Conservation (phyloP, 805 yeast genomes). For the Candida orba region DNA sequence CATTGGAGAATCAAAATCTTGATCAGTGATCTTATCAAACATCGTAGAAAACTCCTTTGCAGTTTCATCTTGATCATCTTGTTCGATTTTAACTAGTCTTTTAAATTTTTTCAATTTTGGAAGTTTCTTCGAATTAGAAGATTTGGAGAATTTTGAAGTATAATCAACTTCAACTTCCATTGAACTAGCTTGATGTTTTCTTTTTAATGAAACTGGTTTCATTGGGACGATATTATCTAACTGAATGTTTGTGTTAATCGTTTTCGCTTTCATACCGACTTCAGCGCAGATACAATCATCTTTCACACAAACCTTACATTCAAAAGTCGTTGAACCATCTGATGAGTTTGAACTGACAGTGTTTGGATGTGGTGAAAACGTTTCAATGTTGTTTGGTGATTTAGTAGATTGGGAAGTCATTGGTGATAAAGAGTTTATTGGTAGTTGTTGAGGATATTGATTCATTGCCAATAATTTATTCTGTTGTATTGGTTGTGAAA, state of each 20-base stretch:
- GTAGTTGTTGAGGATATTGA: slow-evolving; percentile 10
- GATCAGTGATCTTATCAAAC: slow-evolving; percentile 20
- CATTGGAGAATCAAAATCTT: slow-evolving; percentile 41
- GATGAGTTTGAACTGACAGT: slow-evolving; percentile 19
- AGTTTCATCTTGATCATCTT: slow-evolving; percentile 9
- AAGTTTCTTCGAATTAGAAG: slow-evolving; percentile 21
- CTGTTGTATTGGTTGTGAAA: slow-evolving; percentile 2
- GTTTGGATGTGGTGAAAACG: slow-evolving; percentile 10
- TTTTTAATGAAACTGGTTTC: slow-evolving; percentile 58
- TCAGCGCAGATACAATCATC: slow-evolving; percentile 62
- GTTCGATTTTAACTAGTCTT: background rate
- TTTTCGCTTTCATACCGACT: slow-evolving; percentile 24
- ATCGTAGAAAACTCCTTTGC: slow-evolving; percentile 16
- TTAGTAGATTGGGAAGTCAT: slow-evolving; percentile 41
- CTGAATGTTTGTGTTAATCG: background rate
- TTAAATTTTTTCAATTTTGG: slow-evolving; percentile 18
- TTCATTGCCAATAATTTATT: background rate
- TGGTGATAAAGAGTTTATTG: slow-evolving; percentile 6
- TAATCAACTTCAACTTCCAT: slow-evolving; percentile 43
- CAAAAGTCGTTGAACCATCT: slow-evolving; percentile 20
- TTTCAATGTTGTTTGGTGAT: slow-evolving; percentile 28
- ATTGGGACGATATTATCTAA: slow-evolving; percentile 45
- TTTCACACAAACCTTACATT: slow-evolving; percentile 61
- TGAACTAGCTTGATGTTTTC: slow-evolving; percentile 22
- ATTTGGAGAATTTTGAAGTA: slow-evolving; percentile 40